Evolutionary conservation across 495 filamentous ascomycete genomes (phyloP).

Genomic region (Pyrenula aspistea): DNA sequence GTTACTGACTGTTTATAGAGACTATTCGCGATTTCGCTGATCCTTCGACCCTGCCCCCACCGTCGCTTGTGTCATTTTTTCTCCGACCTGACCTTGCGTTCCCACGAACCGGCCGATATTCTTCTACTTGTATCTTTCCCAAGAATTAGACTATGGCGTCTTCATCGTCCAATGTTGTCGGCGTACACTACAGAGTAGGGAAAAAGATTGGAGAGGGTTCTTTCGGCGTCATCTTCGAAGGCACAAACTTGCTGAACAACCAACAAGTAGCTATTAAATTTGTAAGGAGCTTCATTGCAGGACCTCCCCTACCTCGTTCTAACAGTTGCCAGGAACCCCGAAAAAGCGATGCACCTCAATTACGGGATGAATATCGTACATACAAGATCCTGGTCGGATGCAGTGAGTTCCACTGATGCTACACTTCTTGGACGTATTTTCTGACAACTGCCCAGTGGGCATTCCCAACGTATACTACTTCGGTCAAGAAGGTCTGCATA

Average conservation of each 20-base stretch:
- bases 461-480: constrained; percentile 99
- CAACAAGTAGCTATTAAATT: constrained; percentile 99
- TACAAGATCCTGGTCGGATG: constrained; percentile 99
- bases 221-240: constrained; percentile 98
- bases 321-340: constrained; percentile 65
- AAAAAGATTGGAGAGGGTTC: constrained; percentile 99
- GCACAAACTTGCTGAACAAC: constrained; percentile 96
- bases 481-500: constrained; percentile 96
- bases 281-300: constrained; percentile 41
- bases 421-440: constrained; percentile 3
- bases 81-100: neutral
- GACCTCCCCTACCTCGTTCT: constrained; percentile 4
- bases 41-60: neutral
- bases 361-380: constrained; percentile 97
- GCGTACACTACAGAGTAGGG: constrained; percentile 96
- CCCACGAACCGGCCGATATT: neutral
- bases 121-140: neutral
- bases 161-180: constrained; percentile 94
- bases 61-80: neutral
- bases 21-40: neutral
- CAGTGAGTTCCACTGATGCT: constrained; percentile 61
- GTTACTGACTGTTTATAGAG: too few species aligned
- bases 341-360: constrained; percentile 95
- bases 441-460: constrained; percentile 50
- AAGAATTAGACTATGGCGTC: constrained; percentile 54